Evolutionary conservation across 2,329 filamentous ascomycete species (phyloP).

Genomic region (Pezicula carpinea): DNA sequence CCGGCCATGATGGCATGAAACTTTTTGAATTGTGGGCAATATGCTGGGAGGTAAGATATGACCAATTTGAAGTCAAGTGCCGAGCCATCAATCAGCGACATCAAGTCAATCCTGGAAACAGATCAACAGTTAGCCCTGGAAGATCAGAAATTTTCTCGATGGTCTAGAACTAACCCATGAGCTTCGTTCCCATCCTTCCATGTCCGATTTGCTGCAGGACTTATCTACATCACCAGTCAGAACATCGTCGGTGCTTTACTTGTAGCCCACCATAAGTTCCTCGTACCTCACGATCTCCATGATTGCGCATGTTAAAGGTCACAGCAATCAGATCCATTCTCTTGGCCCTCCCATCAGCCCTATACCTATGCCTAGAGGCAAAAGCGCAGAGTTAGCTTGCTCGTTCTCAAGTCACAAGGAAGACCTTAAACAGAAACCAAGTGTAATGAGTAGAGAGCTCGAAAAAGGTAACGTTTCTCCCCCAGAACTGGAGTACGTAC

Average conservation of each 20-base stretch:
- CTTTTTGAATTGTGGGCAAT: slow-evolving; percentile 12
- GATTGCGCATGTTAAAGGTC: slow-evolving; percentile 18
- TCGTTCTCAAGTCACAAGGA: too few relatives aligned
- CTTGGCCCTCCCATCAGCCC: slow-evolving; percentile 10
- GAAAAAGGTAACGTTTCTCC: too few relatives aligned
- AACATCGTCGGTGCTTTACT: neutral
- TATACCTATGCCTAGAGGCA: too few relatives aligned
- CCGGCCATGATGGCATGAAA: slow-evolving; percentile 14
- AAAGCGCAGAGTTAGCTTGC: too few relatives aligned
- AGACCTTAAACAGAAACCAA: too few relatives aligned
- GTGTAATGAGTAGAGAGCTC: too few relatives aligned
- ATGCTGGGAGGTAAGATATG: slow-evolving; percentile 11
- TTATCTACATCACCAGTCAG: slow-evolving; percentile 3
- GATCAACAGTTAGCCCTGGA: neutral
- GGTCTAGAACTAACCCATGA: slow-evolving; percentile 9
- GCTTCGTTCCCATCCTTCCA: slow-evolving; percentile 15
- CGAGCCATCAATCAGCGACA: slow-evolving; percentile 12
- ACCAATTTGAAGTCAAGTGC: slow-evolving; percentile 17
- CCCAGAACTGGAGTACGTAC: too few relatives aligned
- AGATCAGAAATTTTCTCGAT: neutral
- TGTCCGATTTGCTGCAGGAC: slow-evolving; percentile 10
- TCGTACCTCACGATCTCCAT: slow-evolving; percentile 14
- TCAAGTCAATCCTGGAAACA: slow-evolving; percentile 9
- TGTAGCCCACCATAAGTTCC: too few relatives aligned
- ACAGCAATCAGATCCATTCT: slow-evolving; percentile 13